These are phyloP conservation scores for Pachysolen tannophilus DNA, from an alignment of 805 yeast species.

Conservation along the genomic window DNA sequence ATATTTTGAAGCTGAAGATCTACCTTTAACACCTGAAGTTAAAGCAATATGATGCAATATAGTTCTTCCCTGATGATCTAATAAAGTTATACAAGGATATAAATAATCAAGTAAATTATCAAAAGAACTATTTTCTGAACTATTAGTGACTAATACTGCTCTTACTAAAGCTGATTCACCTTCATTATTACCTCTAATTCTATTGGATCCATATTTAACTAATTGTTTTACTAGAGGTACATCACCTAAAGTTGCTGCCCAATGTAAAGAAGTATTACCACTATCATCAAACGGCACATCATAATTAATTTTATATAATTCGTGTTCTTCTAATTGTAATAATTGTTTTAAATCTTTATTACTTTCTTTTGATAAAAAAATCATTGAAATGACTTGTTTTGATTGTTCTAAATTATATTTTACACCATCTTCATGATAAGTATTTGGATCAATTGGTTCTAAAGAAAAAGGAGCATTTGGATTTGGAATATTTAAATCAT, in stretches of 20 bases:
- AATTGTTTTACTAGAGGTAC: slow-evolving; percentile 59
- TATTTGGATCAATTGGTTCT: slow-evolving; percentile 29
- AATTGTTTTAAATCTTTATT: slow-evolving; percentile 11
- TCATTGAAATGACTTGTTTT: slow-evolving; percentile 38
- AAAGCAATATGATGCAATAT: slow-evolving; percentile 81
- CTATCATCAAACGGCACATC: slow-evolving; percentile 88
- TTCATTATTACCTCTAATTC: slow-evolving; percentile 64
- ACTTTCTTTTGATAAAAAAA: slow-evolving; percentile 37
- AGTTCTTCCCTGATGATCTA: slow-evolving; percentile 68
- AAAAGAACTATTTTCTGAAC: slow-evolving; percentile 74
- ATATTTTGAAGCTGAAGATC: slow-evolving; percentile 66
- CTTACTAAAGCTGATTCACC: slow-evolving; percentile 88
- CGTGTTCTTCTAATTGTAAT: slow-evolving; percentile 14
- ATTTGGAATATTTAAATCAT: slow-evolving; percentile 29
- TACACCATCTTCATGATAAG: slow-evolving; percentile 6
- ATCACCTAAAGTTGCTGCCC: slow-evolving; percentile 92
- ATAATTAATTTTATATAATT: slow-evolving; percentile 38
- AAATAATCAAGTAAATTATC: slow-evolving; percentile 59
- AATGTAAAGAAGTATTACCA: slow-evolving; percentile 90
- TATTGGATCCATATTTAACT: slow-evolving; percentile 58
- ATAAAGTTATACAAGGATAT: slow-evolving; percentile 61
- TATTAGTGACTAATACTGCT: slow-evolving; percentile 76
- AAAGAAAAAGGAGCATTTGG: slow-evolving; percentile 41
- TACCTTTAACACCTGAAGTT: slow-evolving; percentile 69
- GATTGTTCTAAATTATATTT: slow-evolving; percentile 28